Conservation (phyloP, 106 monocot genomes). For the Platanthera guangdongensis region DNA sequence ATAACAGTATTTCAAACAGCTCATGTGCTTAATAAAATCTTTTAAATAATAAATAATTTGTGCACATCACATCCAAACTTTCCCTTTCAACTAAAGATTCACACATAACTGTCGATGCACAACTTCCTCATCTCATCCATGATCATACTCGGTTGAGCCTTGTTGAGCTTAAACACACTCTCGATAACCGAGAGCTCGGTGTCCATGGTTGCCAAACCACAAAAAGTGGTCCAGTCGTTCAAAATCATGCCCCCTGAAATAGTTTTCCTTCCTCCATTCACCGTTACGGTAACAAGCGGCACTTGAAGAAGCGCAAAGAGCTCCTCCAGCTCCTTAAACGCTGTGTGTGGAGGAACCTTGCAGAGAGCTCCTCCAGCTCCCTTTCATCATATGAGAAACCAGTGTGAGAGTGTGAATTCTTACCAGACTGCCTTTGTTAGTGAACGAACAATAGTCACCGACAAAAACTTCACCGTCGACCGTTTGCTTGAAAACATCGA, state of each 20-base stretch:
- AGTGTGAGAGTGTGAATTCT: slow-evolving; percentile 37
- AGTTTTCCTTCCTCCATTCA: slow-evolving; percentile 87
- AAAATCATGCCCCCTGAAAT: slow-evolving; percentile 83
- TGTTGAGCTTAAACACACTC: too few relatives aligned
- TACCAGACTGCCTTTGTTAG: slow-evolving; percentile 20
- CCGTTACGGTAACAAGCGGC: slow-evolving; percentile 17
- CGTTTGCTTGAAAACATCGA: slow-evolving; percentile 80
- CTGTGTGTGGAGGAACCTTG: slow-evolving; percentile 88
- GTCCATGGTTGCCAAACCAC: slow-evolving; percentile 81
- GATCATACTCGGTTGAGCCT: too few relatives aligned
- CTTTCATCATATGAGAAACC: background rate
- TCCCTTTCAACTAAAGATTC: too few relatives aligned
- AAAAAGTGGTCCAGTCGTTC: slow-evolving; percentile 92
- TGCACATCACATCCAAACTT: too few relatives aligned
- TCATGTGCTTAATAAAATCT: too few relatives aligned
- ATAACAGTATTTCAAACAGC: slow-evolving; percentile 8
- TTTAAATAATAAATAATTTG: too few relatives aligned
- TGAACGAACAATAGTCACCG: slow-evolving; percentile 72
- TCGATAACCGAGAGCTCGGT: slow-evolving; percentile 58
- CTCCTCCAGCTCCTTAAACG: slow-evolving; percentile 85
- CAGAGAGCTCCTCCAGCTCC: too few relatives aligned
- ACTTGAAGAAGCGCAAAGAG: slow-evolving; percentile 16
- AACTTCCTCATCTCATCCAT: too few relatives aligned
- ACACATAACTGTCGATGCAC: too few relatives aligned
- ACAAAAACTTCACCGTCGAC: slow-evolving; percentile 36